A percentile compares a stretch with the other conserved stretches of the same genome.
phyloP scores from a whole-genome alignment of 176 grass and related monocot genomes.

The Stipa capillata region DNA sequence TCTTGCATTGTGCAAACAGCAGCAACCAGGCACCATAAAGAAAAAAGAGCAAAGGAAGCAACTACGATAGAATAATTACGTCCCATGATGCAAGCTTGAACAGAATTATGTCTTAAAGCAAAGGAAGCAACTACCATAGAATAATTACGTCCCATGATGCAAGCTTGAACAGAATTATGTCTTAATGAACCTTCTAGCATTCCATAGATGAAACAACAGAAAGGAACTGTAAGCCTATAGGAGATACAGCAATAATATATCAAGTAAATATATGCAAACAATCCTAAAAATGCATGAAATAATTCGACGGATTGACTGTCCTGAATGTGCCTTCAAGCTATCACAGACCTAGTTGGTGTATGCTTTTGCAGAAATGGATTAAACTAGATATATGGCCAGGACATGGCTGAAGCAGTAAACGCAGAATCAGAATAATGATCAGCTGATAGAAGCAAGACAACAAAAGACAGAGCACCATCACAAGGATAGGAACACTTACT shows the following conservation, averaged over 20 bases:
- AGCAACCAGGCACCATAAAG: not conserved
- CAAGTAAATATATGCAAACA: not conserved
- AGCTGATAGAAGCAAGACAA: not conserved
- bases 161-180: not conserved
- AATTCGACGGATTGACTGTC: no score
- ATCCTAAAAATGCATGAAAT: not conserved
- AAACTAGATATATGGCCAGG: constrained; percentile 7
- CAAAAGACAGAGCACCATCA: not conserved
- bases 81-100: not conserved
- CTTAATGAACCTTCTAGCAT: not conserved
- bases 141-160: not conserved
- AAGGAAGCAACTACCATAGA: not conserved
- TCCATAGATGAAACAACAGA: not conserved
- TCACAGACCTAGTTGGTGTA: not conserved
- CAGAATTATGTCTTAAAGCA: not conserved
- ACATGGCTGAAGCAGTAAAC: not conserved
- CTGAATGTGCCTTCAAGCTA: not conserved
- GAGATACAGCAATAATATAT: no score
- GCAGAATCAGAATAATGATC: not conserved
- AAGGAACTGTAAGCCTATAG: not conserved
- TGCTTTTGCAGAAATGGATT: not conserved
- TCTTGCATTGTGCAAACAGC: not conserved
- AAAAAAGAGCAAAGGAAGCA: no score
- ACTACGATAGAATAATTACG: no score
- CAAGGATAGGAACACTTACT: not conserved